These are phyloP conservation scores for Fusarium torulosum DNA, from an alignment of 2,329 filamentous ascomycete species.

Conservation along the genomic window DNA sequence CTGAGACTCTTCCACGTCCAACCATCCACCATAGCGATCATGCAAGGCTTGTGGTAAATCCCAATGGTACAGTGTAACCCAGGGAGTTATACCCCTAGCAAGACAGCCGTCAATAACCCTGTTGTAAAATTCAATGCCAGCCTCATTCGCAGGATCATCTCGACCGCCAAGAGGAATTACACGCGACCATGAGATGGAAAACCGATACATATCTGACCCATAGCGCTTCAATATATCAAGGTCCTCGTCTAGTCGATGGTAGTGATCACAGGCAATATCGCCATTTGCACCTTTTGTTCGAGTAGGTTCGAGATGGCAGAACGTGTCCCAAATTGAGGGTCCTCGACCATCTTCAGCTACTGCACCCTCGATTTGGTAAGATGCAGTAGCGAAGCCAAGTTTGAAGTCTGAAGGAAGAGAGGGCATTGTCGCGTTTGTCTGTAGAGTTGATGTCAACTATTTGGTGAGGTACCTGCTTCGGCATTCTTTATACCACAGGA, in stretches of 20 bases:
- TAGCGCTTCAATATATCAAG: constrained; percentile 69
- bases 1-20: constrained; percentile 50
- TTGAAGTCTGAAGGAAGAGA: constrained; percentile 50
- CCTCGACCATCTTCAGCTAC: constrained; percentile 57
- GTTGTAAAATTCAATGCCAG: constrained; percentile 70
- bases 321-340: constrained; percentile 59
- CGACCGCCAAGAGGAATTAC: constrained; percentile 74
- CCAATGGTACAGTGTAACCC: constrained; percentile 76
- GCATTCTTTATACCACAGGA: constrained; percentile 29
- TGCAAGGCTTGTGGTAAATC: constrained; percentile 59
- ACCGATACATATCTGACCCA: constrained; percentile 71
- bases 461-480: neutral
- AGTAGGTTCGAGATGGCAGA: constrained; percentile 56
- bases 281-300: constrained; percentile 58
- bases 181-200: constrained; percentile 75
- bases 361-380: constrained; percentile 61
- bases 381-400: constrained; percentile 58
- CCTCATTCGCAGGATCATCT: constrained; percentile 71
- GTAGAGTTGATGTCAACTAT: neutral
- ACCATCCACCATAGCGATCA: constrained; percentile 54
- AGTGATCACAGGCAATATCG: constrained; percentile 62
- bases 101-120: constrained; percentile 70
- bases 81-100: constrained; percentile 68
- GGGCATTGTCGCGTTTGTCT: constrained; percentile 1
- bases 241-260: constrained; percentile 62